A percentile compares a stretch with the other conserved stretches of the same genome.
Evolutionary conservation across 257 asterid species (phyloP).

Genomic region (Pogostemon cablin): DNA sequence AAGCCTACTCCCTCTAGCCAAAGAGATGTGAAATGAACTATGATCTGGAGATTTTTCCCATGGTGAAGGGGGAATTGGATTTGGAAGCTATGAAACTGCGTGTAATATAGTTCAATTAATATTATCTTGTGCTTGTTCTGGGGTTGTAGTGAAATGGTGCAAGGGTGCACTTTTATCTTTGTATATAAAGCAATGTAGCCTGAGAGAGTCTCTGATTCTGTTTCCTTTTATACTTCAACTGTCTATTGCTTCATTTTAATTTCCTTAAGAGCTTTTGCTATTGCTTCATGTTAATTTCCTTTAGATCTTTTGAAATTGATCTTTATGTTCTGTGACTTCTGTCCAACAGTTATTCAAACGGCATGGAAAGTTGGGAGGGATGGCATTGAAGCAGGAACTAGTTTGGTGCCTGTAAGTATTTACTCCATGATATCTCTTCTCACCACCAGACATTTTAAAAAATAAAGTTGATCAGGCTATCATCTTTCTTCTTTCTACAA

Average conservation of each 20-base stretch:
- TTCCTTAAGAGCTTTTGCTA: not conserved
- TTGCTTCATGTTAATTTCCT: conserved; percentile 11
- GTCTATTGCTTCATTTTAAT: conserved; percentile 14
- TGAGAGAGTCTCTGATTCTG: not conserved
- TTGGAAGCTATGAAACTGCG: not conserved
- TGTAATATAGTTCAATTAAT: not conserved
- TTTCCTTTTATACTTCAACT: conserved; percentile 1
- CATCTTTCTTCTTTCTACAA: conserved; percentile 29
- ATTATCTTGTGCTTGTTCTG: not conserved
- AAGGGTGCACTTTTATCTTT: not conserved
- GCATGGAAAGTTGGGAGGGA: conserved; percentile 82
- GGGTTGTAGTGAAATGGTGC: not conserved
- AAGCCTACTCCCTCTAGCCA: conserved; percentile 1
- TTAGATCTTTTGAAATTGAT: conserved; percentile 12
- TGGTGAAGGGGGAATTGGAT: too few species aligned
- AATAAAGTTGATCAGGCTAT: too few species aligned
- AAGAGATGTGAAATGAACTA: not conserved
- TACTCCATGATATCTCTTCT: conserved; percentile 7
- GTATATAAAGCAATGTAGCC: not conserved
- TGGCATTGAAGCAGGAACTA: conserved; percentile 92
- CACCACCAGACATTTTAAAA: not conserved
- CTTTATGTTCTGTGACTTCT: not conserved
- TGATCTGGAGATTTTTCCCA: too few species aligned
- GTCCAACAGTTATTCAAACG: conserved; percentile 61
- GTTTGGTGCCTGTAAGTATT: conserved; percentile 81